Conservation (phyloP, 768 basidiomycete species). For the Termitomyces sp. region DNA sequence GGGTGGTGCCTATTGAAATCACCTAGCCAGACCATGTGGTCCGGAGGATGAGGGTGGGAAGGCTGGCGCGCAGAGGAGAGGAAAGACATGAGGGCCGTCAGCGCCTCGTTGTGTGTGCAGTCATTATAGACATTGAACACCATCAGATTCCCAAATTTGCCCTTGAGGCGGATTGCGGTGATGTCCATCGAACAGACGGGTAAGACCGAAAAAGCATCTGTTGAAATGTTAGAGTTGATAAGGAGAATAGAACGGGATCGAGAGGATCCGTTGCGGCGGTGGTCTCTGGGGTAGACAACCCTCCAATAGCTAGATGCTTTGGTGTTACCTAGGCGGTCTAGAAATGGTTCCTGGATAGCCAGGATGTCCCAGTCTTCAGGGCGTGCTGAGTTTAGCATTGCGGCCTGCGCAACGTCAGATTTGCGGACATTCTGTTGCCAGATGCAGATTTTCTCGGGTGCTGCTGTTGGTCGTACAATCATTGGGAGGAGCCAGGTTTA, state of each 20-base stretch:
- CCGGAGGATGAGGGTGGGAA: too few species aligned
- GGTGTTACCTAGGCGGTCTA: neutral
- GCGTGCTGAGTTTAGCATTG: neutral
- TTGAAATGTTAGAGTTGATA: neutral
- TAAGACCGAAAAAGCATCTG: neutral
- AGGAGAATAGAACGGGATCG: neutral
- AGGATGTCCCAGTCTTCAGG: neutral
- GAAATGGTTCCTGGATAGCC: neutral
- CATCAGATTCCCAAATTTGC: neutral
- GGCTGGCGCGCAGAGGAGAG: too few species aligned
- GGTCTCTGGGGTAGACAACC: neutral
- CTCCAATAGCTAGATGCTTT: neutral
- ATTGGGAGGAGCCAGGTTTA: neutral
- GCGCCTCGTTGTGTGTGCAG: conserved; percentile 5
- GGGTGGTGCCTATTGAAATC: too few species aligned
- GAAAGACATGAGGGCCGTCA: too few species aligned
- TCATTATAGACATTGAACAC: conserved; percentile 12
- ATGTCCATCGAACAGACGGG: neutral
- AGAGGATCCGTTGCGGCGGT: neutral
- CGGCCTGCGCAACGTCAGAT: neutral
- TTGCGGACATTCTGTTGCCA: neutral
- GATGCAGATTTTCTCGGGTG: neutral
- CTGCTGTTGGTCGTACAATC: neutral
- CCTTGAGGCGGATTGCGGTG: neutral
- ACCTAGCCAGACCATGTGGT: too few species aligned